phyloP scores from a whole-genome alignment of 2,329 filamentous ascomycete species.

The Diaporthe vaccinii region DNA sequence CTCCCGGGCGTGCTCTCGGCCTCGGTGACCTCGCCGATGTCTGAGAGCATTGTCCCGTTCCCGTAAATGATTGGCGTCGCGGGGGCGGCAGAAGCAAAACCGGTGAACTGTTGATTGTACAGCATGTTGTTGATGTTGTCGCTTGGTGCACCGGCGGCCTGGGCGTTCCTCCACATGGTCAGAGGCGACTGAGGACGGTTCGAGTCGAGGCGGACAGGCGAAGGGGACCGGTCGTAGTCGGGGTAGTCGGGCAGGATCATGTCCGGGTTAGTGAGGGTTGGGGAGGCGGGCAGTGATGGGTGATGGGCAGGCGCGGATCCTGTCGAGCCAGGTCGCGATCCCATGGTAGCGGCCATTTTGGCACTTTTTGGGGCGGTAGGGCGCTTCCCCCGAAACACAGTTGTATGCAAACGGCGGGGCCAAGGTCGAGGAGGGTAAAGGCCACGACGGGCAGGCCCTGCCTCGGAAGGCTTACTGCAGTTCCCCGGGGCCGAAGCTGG shows the following conservation, averaged over 20 bases:
- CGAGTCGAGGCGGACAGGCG: conserved; percentile 61
- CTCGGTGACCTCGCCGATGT: conserved; percentile 43
- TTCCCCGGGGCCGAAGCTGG: conserved; percentile 10
- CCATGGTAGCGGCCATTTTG: conserved; percentile 46
- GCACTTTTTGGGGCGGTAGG: conserved; percentile 14
- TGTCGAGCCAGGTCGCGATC: conserved; percentile 46
- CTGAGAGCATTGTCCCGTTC: conserved; percentile 76
- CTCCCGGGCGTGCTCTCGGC: conserved; percentile 49
- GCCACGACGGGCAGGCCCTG: conserved; percentile 35
- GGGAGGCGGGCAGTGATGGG: conserved; percentile 74
- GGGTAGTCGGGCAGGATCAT: conserved; percentile 92
- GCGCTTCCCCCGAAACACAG: background rate
- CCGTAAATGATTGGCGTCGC: conserved; percentile 77
- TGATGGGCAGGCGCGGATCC: conserved; percentile 54
- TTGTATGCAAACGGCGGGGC: conserved; percentile 21
- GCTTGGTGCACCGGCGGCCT: conserved; percentile 49
- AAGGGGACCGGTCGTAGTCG: conserved; percentile 72
- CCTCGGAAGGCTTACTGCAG: conserved; percentile 30
- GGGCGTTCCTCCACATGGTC: conserved; percentile 65
- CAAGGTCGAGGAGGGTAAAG: conserved; percentile 9
- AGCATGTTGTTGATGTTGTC: conserved; percentile 56
- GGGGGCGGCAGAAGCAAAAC: conserved; percentile 61
- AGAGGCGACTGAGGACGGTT: conserved; percentile 63
- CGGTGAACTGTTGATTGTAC: conserved; percentile 55
- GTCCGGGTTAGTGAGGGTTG: conserved; percentile 92